These are phyloP conservation scores for Cardiospermum halicacabum DNA, from an alignment of 345 rosid genomes.

Conservation along the genomic window DNA sequence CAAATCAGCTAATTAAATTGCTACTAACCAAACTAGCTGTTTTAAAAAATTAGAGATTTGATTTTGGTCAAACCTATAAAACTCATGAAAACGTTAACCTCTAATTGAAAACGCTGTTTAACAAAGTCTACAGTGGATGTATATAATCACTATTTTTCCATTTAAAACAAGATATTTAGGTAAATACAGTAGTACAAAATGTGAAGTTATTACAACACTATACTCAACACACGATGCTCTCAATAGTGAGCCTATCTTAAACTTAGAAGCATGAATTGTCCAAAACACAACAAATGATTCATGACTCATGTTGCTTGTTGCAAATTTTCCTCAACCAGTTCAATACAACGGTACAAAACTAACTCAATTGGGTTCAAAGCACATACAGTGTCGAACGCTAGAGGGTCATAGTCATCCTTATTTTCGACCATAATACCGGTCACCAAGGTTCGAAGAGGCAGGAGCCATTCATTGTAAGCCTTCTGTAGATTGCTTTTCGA, in stretches of 20 bases:
- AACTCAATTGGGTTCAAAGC: constrained; percentile 60
- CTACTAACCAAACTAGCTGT: too few relatives aligned
- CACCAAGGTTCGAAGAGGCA: constrained; percentile 69
- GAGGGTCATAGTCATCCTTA: constrained; percentile 34
- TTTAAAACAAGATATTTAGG: too few relatives aligned
- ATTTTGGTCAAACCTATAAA: too few relatives aligned
- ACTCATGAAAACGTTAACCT: too few relatives aligned
- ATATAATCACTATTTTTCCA: too few relatives aligned
- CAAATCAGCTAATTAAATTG: too few relatives aligned
- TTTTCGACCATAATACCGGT: constrained; percentile 41
- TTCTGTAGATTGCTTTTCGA: constrained; percentile 51
- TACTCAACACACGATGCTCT: neutral
- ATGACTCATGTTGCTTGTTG: constrained; percentile 10
- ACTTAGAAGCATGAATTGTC: neutral
- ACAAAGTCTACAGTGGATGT: too few relatives aligned
- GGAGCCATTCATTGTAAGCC: constrained; percentile 73
- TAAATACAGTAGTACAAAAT: too few relatives aligned
- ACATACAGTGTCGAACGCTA: constrained; percentile 27
- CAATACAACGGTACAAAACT: constrained; percentile 78
- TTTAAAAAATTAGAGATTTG: too few relatives aligned
- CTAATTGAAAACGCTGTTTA: too few relatives aligned
- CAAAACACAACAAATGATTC: neutral
- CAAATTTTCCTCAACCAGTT: constrained; percentile 73
- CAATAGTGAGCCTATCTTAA: neutral
- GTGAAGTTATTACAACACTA: neutral